Base-by-base conservation (phyloP, 2,329 filamentous ascomycete genomes). In the Berkeleyomyces basicola region DNA sequence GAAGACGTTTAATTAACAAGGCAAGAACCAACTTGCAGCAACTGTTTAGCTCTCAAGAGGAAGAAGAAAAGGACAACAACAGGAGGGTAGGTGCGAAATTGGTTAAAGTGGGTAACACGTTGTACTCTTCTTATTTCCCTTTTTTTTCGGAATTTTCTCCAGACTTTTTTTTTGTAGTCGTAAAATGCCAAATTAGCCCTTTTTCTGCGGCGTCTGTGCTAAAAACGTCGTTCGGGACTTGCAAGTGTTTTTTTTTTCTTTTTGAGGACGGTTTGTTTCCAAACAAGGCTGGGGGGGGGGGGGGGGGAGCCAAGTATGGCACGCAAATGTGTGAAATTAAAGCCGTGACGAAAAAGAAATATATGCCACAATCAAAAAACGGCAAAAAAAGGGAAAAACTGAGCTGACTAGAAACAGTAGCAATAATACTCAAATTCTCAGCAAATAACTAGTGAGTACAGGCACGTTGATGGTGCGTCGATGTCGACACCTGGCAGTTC, bases 151-250 rank as follows among this genome's bases (percentile, higher is more conserved):
- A 47, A 9, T 23, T 47, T 2, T 23, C 23, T 47, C 37, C 11
- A 37, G n/a, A 39, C 49, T 33, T 33, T 11, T 47, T 47, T 5
- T 3, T 16, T 23, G 44, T 55, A n/a, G 49, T n/a, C 37, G 49
- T 33, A 43, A 40, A n/a, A 36, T 59, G 42, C 42, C 57, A 59
- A 59, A 59, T 55, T 55, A 55, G 49, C 37, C 40, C 39, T 42
- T 61, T 16, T 53, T 14, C 23, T 33, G 47, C 47, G 42, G 42
- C 42, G 42, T 59, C 51, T 53, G 49, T 55, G 49, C 51, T 46
- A 53, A 58, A 62, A 58, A 47, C 53, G 53, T 31, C 7, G 14
- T 39, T 55, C 33, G 49, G 49, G 49, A 55, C 49, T 55, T 55
- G 49, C 14, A 46, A 5, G 11, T n/a, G 9, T 23, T 23, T 23